Evolutionary conservation across 768 basidiomycete genomes (phyloP).

Genomic region (Cystobasidium ongulense): DNA sequence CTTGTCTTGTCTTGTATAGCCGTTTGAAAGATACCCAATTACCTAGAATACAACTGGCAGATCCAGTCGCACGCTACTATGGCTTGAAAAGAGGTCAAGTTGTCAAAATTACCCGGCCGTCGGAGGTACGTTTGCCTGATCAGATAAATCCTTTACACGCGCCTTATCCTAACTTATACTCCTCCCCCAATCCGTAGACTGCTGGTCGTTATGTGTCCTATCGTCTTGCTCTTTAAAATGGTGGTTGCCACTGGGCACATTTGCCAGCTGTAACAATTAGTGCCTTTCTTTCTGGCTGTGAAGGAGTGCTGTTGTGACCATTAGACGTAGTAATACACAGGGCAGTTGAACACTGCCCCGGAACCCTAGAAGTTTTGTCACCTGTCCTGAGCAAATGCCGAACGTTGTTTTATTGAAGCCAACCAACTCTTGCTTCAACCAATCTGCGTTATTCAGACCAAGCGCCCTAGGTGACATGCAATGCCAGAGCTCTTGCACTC

Average conservation of each 20-base stretch:
- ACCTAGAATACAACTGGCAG: conserved; percentile 88
- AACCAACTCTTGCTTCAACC: not conserved
- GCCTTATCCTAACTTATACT: not conserved
- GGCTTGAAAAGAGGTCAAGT: conserved; percentile 91
- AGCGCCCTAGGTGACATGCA: not conserved
- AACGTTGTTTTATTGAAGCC: no score
- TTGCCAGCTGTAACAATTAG: not conserved
- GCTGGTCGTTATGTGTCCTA: conserved; percentile 18
- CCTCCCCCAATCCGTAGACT: not conserved
- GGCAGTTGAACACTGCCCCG: no score
- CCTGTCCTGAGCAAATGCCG: no score
- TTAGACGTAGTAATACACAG: not conserved
- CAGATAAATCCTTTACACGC: no score
- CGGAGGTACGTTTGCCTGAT: conserved; percentile 52
- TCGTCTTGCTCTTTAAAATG: conserved; percentile 4
- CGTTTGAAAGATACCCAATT: conserved; percentile 96
- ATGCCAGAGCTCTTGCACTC: conserved; percentile 35
- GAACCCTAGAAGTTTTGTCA: no score
- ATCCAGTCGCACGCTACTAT: conserved; percentile 98
- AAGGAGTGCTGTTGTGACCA: not conserved
- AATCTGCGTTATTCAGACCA: not conserved
- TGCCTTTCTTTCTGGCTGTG: not conserved
- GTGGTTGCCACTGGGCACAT: not conserved
- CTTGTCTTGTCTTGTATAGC: conserved; percentile 49
- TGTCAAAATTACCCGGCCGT: conserved; percentile 93